Conservation (phyloP, 2,329 filamentous ascomycete genomes). For the Aureobasidium subglaciale region DNA sequence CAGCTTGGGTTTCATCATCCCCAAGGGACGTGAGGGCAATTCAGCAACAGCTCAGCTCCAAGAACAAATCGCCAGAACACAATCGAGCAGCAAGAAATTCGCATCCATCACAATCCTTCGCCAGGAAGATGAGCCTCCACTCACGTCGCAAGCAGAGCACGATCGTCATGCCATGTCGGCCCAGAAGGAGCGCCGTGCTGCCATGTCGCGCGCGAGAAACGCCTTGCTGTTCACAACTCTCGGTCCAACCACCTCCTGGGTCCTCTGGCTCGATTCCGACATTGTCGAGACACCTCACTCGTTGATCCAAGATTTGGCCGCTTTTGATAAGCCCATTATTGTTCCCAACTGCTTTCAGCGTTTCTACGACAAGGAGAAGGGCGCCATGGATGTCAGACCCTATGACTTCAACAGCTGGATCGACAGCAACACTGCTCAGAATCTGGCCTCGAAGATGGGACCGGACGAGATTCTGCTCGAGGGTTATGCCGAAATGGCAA, state of each 20-base stretch:
- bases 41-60: constrained; percentile 76
- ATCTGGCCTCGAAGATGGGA: constrained; percentile 71
- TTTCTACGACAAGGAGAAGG: constrained; percentile 62
- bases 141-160: constrained; percentile 72
- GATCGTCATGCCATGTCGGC: constrained; percentile 89
- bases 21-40: constrained; percentile 89
- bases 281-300: constrained; percentile 79
- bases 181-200: constrained; percentile 76
- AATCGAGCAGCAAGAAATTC: constrained; percentile 79
- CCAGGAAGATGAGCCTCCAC: constrained; percentile 83
- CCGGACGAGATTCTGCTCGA: constrained; percentile 89
- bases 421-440: constrained; percentile 72
- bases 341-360: constrained; percentile 94
- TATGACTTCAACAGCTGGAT: constrained; percentile 99
- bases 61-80: constrained; percentile 75
- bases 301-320: constrained; percentile 85
- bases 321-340: constrained; percentile 82
- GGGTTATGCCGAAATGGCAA: constrained; percentile 87
- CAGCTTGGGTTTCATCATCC: constrained; percentile 90
- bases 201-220: constrained; percentile 91
- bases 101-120: constrained; percentile 88
- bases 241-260: constrained; percentile 86
- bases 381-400: constrained; percentile 65
- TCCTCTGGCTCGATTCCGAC: constrained; percentile 91
- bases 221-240: constrained; percentile 92